These are phyloP conservation scores for Cercophora samala DNA, from an alignment of 495 filamentous ascomycete species.

Conservation along the genomic window DNA sequence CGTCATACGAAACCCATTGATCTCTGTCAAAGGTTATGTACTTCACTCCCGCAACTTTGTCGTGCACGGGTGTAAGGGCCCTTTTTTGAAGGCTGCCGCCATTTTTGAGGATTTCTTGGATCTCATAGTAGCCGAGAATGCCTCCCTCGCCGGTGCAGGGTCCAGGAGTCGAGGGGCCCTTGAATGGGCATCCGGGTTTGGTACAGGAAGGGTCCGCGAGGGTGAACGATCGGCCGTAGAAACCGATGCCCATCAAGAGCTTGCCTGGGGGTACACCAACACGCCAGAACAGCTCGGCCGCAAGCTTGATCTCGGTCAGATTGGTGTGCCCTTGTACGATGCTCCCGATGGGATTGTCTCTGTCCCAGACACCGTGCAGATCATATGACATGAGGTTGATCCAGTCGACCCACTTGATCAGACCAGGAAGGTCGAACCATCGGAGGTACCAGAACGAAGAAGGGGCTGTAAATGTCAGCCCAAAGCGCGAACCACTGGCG, in stretches of 20 bases:
- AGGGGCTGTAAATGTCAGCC: conserved; percentile 45
- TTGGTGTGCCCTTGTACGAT: conserved; percentile 50
- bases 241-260: conserved; percentile 48
- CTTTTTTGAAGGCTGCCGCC: not conserved
- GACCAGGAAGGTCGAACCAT: conserved; percentile 45
- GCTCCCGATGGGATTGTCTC: conserved; percentile 27
- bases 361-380: conserved; percentile 37
- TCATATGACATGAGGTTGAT: conserved; percentile 59
- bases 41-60: conserved; percentile 31
- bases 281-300: conserved; percentile 51
- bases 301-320: conserved; percentile 49
- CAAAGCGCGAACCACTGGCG: too few species aligned
- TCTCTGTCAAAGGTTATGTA: conserved; percentile 35
- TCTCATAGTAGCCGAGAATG: conserved; percentile 39
- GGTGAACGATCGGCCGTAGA: conserved; percentile 47
- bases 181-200: conserved; percentile 28
- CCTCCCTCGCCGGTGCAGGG: conserved; percentile 33
- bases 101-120: conserved; percentile 29
- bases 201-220: conserved; percentile 21
- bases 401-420: conserved; percentile 47
- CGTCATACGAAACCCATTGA: conserved; percentile 49
- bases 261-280: conserved; percentile 42
- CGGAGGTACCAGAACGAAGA: conserved; percentile 55
- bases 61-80: conserved; percentile 4
- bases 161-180: conserved; percentile 27